Base-by-base conservation (phyloP, 2,329 filamentous ascomycete species). In the Diplocarpon mali region DNA sequence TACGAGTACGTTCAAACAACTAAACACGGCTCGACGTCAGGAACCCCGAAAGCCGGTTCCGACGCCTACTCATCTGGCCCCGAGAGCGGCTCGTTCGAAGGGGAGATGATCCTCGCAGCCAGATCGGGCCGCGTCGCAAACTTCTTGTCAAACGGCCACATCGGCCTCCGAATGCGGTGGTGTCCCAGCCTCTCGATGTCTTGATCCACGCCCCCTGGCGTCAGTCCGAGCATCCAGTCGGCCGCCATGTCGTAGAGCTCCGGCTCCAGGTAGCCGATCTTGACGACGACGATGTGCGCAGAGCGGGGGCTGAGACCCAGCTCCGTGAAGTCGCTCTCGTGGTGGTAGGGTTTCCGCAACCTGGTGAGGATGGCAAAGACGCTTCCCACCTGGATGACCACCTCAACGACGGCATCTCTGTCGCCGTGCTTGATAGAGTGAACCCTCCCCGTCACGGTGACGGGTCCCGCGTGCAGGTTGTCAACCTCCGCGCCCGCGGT, bases 251-350 rank as follows among this genome's bases (percentile, higher is more conserved):
- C 65, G 47, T 72, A 73, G 4, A 75, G 58, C 52, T 75, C 67
- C 3, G 72, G 72, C 53, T 75, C 72, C 1, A 76, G 57, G 45
- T 75, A 76, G 13, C 72, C 72, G 36, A 75, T 75, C 57, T 75
- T 75, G 17, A 75, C 70, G 35, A 75, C 66, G 0, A 75, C 70
- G 16, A 75, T 66, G 49, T 72, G 69, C 0, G 67, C 65, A 4
- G 62, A 52, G 2, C 70, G 65, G 1, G 71, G 71, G 8, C 58
- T 38, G 1, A 76, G 65, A 35, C 67, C 46, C 0, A 75, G 62
- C 2, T 69, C 67, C 0, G 65, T 69, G 49, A 75, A 75, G 53
- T 75, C 72, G 10, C 57, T 62, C 52, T 75, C 70, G 38, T 66
- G 64, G 49, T 75, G 72, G 50, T 75, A 75, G 1, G 71, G 71